phyloP scores from a whole-genome alignment of 352 stramenopile genomes.

The Aphanomyces stellatus region DNA sequence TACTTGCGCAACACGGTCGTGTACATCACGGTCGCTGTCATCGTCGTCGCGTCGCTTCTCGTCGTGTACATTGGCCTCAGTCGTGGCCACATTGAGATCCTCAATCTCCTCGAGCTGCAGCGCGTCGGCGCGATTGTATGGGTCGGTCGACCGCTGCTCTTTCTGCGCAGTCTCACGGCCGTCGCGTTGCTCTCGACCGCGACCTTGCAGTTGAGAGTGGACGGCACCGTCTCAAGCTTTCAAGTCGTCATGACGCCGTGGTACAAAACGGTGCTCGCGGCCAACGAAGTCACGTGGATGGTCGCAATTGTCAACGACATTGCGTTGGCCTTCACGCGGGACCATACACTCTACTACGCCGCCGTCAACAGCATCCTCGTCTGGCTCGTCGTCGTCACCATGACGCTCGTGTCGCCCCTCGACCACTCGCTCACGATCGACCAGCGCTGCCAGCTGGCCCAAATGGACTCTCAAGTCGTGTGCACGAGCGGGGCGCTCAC shows the following conservation, averaged over 20 bases:
- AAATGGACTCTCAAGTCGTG: not conserved
- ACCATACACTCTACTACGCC: not conserved
- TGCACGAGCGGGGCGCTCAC: not conserved
- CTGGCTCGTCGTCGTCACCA: not conserved
- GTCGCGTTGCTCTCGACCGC: not conserved
- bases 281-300: not conserved
- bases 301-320: constrained; percentile 1
- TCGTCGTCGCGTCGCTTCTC: not conserved
- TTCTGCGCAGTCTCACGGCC: not conserved
- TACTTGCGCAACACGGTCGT: too few species aligned
- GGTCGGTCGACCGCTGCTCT: constrained; percentile 8
- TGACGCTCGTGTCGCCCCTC: not conserved
- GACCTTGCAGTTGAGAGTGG: not conserved
- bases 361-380: not conserved
- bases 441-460: not conserved
- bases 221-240: not conserved
- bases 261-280: constrained; percentile 9
- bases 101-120: constrained; percentile 2
- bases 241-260: not conserved
- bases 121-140: constrained; percentile 1
- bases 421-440: not conserved
- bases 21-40: constrained; percentile 1
- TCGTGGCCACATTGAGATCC: not conserved
- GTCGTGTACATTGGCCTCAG: not conserved
- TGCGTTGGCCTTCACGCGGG: not conserved